Evolutionary conservation across 2,329 filamentous ascomycete species (phyloP).

Genomic region (Reticulascus tulasneorum): DNA sequence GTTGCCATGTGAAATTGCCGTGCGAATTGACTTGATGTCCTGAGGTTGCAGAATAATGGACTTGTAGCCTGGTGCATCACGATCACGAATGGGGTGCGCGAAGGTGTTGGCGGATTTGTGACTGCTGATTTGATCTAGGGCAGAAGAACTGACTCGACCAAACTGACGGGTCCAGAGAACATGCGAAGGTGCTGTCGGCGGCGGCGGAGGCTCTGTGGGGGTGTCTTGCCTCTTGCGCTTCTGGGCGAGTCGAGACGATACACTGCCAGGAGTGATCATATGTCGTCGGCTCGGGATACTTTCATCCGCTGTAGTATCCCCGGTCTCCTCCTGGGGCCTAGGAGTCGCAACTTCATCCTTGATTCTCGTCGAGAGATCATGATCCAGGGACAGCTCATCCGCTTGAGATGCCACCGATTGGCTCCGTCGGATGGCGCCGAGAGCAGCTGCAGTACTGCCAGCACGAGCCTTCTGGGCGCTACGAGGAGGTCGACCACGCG

Average conservation of each 20-base stretch:
- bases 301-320: conserved; percentile 54
- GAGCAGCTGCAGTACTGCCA: conserved; percentile 30
- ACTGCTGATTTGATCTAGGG: conserved; percentile 71
- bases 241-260: conserved; percentile 30
- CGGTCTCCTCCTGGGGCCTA: conserved; percentile 47
- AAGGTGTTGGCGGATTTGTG: conserved; percentile 80
- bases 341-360: conserved; percentile 54
- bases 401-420: conserved; percentile 42
- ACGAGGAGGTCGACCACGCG: conserved; percentile 31
- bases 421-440: conserved; percentile 31
- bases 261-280: conserved; percentile 30
- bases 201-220: conserved; percentile 34
- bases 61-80: conserved; percentile 71
- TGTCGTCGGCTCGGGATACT: conserved; percentile 36
- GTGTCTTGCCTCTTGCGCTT: conserved; percentile 58
- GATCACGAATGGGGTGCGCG: conserved; percentile 68
- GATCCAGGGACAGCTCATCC: conserved; percentile 45
- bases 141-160: conserved; percentile 66
- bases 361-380: conserved; percentile 37
- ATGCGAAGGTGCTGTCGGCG: conserved; percentile 55
- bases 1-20: conserved; percentile 70
- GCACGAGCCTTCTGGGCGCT: conserved; percentile 29
- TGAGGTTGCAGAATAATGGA: conserved; percentile 71
- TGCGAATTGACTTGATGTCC: conserved; percentile 73
- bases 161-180: conserved; percentile 75